These are phyloP conservation scores for Aspergillus taichungensis DNA, from an alignment of 495 filamentous ascomycete genomes.

Conservation along the genomic window DNA sequence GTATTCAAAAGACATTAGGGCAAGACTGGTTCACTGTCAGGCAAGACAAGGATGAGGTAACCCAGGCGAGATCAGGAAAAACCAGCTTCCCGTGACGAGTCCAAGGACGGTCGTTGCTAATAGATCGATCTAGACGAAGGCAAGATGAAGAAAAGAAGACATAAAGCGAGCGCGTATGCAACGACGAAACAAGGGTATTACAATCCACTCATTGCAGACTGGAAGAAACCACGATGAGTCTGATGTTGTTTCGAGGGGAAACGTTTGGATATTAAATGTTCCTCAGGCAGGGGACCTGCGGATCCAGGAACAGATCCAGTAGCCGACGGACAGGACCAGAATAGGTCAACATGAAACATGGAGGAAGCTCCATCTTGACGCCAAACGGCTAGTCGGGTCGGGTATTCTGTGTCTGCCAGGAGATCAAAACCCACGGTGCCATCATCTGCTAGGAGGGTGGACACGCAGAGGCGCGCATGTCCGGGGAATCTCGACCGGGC, in stretches of 20 bases:
- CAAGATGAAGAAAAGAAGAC: background rate
- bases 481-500: constrained; percentile 25
- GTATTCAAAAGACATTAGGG: constrained; percentile 39
- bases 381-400: constrained; percentile 9
- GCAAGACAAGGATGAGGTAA: background rate
- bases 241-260: constrained; percentile 16
- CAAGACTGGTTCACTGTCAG: background rate
- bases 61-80: constrained; percentile 4
- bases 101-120: constrained; percentile 3
- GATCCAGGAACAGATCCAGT: constrained; percentile 19
- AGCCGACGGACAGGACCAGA: constrained; percentile 17
- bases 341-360: constrained; percentile 37
- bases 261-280: constrained; percentile 38
- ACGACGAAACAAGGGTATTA: constrained; percentile 5
- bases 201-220: constrained; percentile 7
- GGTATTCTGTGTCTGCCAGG: constrained; percentile 4
- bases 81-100: constrained; percentile 15
- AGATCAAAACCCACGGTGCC: background rate
- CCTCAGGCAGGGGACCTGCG: constrained; percentile 10
- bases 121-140: background rate
- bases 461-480: constrained; percentile 13
- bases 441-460: constrained; percentile 15
- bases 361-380: constrained; percentile 30
- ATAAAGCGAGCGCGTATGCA: constrained; percentile 2
- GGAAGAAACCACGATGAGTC: constrained; percentile 5